Evolutionary conservation across 23 red algal genomes (phyloP).

Genomic region (Gracilaria vermiculophylla): DNA sequence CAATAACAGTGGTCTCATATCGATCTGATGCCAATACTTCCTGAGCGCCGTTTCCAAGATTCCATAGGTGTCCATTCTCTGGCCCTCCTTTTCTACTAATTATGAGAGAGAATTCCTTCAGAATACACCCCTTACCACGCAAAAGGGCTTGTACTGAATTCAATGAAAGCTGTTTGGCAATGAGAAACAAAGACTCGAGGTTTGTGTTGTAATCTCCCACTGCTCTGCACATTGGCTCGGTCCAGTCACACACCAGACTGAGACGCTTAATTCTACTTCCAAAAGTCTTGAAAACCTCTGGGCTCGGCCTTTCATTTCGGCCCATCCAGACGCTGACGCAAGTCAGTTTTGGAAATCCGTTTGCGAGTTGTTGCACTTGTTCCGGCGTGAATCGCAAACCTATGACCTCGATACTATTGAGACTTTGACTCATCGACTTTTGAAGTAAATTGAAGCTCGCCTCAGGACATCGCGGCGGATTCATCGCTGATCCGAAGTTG

Average conservation of each 20-base stretch:
- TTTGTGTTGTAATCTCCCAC: slow-evolving; percentile 46
- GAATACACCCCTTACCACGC: not conserved
- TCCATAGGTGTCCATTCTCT: not conserved
- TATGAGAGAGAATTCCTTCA: slow-evolving; percentile 53
- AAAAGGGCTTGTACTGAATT: slow-evolving; percentile 19
- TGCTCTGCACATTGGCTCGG: slow-evolving; percentile 50
- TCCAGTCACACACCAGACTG: slow-evolving; percentile 60
- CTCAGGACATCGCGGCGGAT: not conserved
- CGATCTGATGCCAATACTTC: slow-evolving; percentile 3
- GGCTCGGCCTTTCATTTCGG: slow-evolving; percentile 29
- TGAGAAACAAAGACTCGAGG: slow-evolving; percentile 50
- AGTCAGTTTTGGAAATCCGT: not conserved
- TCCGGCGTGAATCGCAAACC: slow-evolving; percentile 34
- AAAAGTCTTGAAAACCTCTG: slow-evolving; percentile 42
- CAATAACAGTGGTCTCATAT: slow-evolving; percentile 1
- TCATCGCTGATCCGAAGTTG: slow-evolving; percentile 33
- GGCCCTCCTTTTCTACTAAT: slow-evolving; percentile 33
- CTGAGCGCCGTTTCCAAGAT: not conserved
- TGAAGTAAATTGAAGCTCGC: slow-evolving; percentile 27
- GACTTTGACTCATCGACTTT: slow-evolving; percentile 2
- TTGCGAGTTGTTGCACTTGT: slow-evolving; percentile 30
- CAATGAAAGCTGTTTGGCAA: slow-evolving; percentile 34
- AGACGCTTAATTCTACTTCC: slow-evolving; percentile 45
- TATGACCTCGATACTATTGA: slow-evolving; percentile 32
- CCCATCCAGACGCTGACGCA: slow-evolving; percentile 48